Conservation (phyloP, 805 yeast genomes). For the Lachancea waltii region DNA sequence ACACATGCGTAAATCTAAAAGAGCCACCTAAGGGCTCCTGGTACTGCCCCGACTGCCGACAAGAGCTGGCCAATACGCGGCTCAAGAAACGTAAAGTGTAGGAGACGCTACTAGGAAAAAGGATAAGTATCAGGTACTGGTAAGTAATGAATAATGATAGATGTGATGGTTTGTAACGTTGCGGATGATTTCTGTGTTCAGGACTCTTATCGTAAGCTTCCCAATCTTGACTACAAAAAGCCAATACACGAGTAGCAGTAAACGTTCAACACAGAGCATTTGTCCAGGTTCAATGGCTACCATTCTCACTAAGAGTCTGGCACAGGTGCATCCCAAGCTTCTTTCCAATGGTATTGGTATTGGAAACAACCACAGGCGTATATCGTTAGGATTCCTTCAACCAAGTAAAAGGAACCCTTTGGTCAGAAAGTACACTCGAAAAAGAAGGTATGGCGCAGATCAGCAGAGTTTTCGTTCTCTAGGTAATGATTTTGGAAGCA, state of each 20-base stretch:
- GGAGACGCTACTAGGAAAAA: no score
- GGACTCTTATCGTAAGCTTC: no score
- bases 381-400: conserved; percentile 35
- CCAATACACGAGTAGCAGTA: no score
- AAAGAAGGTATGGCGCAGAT: conserved; percentile 27
- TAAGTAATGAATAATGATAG: not conserved
- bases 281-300: conserved; percentile 18
- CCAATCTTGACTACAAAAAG: no score
- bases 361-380: conserved; percentile 36
- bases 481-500: conserved; percentile 33
- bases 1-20: conserved; percentile 84
- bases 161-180: not conserved
- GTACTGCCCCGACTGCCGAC: conserved; percentile 84
- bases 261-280: not conserved
- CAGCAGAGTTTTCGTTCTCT: conserved; percentile 37
- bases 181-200: not conserved
- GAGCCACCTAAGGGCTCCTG: conserved; percentile 89
- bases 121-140: no score
- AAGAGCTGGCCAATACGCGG: conserved; percentile 31
- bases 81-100: conserved; percentile 22
- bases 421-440: conserved; percentile 28
- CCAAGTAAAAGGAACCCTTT: conserved; percentile 39
- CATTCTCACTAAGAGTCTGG: conserved; percentile 25
- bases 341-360: conserved; percentile 39
- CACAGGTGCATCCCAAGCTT: conserved; percentile 35